Evolutionary conservation across 768 basidiomycete genomes (phyloP).

Genomic region (Austroboletus eburneus): DNA sequence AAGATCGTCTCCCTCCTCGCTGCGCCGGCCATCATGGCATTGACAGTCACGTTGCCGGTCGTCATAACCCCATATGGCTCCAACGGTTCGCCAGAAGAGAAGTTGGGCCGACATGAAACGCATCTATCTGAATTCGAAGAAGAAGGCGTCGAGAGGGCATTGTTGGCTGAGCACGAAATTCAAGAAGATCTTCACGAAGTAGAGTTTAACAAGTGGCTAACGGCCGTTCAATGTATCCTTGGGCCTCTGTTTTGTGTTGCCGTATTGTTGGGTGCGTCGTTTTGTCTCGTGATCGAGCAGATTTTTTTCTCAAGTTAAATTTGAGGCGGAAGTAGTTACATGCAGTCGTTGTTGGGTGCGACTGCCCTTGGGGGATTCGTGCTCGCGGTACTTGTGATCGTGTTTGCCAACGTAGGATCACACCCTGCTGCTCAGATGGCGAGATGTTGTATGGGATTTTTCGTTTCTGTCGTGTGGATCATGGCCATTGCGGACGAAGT

Average conservation of each 20-base stretch:
- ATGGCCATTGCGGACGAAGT: slow-evolving; percentile 98
- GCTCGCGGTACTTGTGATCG: slow-evolving; percentile 50
- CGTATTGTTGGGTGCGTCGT: slow-evolving; percentile 71
- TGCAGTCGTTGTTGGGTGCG: slow-evolving; percentile 51
- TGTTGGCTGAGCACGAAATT: slow-evolving; percentile 73
- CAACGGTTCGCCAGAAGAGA: slow-evolving; percentile 19
- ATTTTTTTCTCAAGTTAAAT: background rate
- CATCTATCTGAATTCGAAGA: slow-evolving; percentile 70
- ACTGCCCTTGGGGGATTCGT: slow-evolving; percentile 52
- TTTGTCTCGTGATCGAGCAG: background rate
- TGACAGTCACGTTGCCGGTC: slow-evolving; percentile 90
- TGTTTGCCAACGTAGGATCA: slow-evolving; percentile 57
- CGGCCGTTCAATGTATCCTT: slow-evolving; percentile 75
- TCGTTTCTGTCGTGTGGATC: slow-evolving; percentile 92
- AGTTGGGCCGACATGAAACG: slow-evolving; percentile 34
- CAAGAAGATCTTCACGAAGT: slow-evolving; percentile 65
- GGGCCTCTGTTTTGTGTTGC: slow-evolving; percentile 75
- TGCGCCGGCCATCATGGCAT: slow-evolving; percentile 76
- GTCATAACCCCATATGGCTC: slow-evolving; percentile 59
- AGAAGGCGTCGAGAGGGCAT: slow-evolving; percentile 62
- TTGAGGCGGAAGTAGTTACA: slow-evolving; percentile 35
- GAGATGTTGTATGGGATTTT: slow-evolving; percentile 88
- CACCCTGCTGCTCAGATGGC: slow-evolving; percentile 56
- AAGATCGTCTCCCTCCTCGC: slow-evolving; percentile 76
- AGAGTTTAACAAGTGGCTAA: slow-evolving; percentile 76